phyloP scores from a whole-genome alignment of 371 early-diverging fungal genomes.

The Choanephora cucurbitarum region DNA sequence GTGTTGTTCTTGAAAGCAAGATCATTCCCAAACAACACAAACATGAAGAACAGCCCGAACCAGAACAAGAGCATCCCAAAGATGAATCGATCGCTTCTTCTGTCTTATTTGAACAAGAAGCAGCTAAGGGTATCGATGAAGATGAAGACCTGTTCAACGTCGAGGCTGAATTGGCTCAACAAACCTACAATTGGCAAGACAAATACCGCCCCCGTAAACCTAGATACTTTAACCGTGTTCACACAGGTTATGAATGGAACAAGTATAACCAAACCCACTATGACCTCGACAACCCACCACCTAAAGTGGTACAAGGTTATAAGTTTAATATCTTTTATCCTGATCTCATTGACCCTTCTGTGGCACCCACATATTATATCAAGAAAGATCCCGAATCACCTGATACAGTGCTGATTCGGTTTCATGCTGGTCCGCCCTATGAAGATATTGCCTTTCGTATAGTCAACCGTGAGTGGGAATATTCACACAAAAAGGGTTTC shows the following conservation, averaged over 20 bases:
- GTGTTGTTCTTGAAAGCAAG: constrained; percentile 55
- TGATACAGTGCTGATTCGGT: constrained; percentile 85
- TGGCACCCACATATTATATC: constrained; percentile 86
- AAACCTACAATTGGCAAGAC: constrained; percentile 84
- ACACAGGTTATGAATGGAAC: constrained; percentile 98
- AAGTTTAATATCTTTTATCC: constrained; percentile 97
- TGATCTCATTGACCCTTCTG: constrained; percentile 88
- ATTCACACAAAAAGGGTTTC: constrained; percentile 90
- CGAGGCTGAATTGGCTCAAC: constrained; percentile 69
- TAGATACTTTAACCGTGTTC: constrained; percentile 92
- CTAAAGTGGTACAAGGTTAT: constrained; percentile 96
- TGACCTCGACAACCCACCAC: constrained; percentile 95
- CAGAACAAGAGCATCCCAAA: constrained; percentile 22
- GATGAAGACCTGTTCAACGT: constrained; percentile 82
- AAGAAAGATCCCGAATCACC: constrained; percentile 73
- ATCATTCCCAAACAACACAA: constrained; percentile 55
- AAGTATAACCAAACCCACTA: constrained; percentile 98
- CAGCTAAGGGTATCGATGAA: constrained; percentile 75
- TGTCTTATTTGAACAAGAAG: constrained; percentile 68
- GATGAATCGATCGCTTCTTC: constrained; percentile 46
- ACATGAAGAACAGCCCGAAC: constrained; percentile 20
- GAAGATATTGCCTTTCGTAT: constrained; percentile 96
- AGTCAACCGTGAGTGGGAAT: constrained; percentile 95
- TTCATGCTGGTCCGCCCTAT: constrained; percentile 94
- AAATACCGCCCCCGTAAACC: constrained; percentile 95